Evolutionary conservation across 1,139 yeast species (phyloP).

Genomic region (Zygoascus meyerae): DNA sequence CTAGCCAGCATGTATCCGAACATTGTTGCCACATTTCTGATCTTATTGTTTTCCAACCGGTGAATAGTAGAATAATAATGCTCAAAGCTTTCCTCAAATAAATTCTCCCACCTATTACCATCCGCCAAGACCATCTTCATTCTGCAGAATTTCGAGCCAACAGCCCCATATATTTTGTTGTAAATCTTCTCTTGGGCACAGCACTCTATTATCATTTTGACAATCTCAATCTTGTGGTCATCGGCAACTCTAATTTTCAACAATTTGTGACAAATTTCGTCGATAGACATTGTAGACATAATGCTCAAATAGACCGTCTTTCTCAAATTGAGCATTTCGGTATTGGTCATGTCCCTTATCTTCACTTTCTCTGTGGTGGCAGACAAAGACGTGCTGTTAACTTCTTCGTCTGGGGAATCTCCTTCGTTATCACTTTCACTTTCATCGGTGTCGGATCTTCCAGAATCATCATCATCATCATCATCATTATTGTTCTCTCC

Average conservation of each 20-base stretch:
- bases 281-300: constrained; percentile 90
- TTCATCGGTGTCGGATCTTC: constrained; percentile 21
- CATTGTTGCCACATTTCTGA: constrained; percentile 75
- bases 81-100: constrained; percentile 50
- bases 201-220: constrained; percentile 74
- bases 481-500: constrained; percentile 35
- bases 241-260: constrained; percentile 37
- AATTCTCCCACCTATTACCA: constrained; percentile 46
- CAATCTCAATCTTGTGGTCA: constrained; percentile 41
- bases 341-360: constrained; percentile 65
- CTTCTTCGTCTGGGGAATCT: constrained; percentile 23
- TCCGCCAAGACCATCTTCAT: constrained; percentile 29
- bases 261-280: constrained; percentile 88
- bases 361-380: constrained; percentile 13
- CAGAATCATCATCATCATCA: constrained; percentile 22
- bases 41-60: constrained; percentile 62
- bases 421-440: constrained; percentile 17
- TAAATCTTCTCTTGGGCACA: constrained; percentile 86
- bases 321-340: constrained; percentile 56
- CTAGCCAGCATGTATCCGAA: constrained; percentile 82
- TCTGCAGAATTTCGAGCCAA: constrained; percentile 61
- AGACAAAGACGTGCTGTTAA: too few relatives aligned
- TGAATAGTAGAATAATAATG: constrained; percentile 55
- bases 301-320: constrained; percentile 74
- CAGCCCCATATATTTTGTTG: constrained; percentile 76